A percentile compares a stretch with the other conserved stretches of the same genome.
These are phyloP conservation scores for Plasmodium vinckei DNA, from an alignment of 169 alveolate genomes.

Conservation along the genomic window DNA sequence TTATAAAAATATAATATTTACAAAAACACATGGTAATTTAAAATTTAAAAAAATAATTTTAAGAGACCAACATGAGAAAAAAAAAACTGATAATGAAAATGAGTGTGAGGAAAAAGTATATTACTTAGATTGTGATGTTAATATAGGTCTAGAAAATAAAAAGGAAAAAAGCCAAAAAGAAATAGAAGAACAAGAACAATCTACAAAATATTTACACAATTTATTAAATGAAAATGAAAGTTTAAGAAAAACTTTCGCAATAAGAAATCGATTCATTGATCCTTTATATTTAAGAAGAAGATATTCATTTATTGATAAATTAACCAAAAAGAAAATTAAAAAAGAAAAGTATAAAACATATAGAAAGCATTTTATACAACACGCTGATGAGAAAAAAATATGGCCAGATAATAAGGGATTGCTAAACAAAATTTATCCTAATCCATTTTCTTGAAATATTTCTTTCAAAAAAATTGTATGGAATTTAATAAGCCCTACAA, in stretches of 20 bases:
- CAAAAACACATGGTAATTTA: constrained; percentile 30
- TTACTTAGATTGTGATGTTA: constrained; percentile 60
- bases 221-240: constrained; percentile 63
- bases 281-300: constrained; percentile 85
- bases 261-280: constrained; percentile 83
- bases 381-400: constrained; percentile 83
- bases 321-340: constrained; percentile 81
- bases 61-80: constrained; percentile 3
- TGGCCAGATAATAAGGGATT: constrained; percentile 89
- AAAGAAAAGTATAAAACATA: constrained; percentile 82
- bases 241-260: constrained; percentile 41
- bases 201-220: constrained; percentile 38
- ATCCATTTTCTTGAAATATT: constrained; percentile 53
- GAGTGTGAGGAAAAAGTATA: constrained; percentile 25
- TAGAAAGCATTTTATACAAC: constrained; percentile 82
- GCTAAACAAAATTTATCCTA: constrained; percentile 83
- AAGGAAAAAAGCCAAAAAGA: constrained; percentile 21
- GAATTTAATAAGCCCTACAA: neutral
- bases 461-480: neutral
- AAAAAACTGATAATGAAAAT: constrained; percentile 11
- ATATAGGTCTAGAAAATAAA: constrained; percentile 59
- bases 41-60: constrained; percentile 55
- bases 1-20: constrained; percentile 61
- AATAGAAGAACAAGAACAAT: constrained; percentile 48
- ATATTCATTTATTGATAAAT: constrained; percentile 82